A percentile compares a stretch with the other conserved stretches of the same genome.
Conservation (phyloP, 208 protist species). For the Acanthamoeba triangularis region DNA sequence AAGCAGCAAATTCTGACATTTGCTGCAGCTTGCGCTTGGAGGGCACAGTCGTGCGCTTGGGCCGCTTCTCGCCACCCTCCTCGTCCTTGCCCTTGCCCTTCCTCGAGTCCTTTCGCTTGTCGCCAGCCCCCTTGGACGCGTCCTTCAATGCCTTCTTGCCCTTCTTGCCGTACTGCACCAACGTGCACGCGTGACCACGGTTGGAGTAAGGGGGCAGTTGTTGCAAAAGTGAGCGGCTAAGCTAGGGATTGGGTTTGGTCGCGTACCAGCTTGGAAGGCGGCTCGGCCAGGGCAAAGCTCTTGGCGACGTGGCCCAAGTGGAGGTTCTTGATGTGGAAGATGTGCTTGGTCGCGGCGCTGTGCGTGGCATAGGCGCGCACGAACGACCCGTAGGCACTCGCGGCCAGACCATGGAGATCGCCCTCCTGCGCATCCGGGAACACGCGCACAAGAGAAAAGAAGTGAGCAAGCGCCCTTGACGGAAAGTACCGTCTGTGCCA, state of each 20-base stretch:
- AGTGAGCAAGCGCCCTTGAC: background rate
- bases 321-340: constrained; percentile 95
- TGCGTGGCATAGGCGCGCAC: constrained; percentile 96
- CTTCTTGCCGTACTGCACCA: background rate
- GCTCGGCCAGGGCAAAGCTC: constrained; percentile 95
- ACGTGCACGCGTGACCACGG: background rate
- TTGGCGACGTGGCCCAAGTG: constrained; percentile 95
- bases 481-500: background rate
- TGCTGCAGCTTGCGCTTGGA: background rate
- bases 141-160: constrained; percentile 20
- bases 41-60: background rate
- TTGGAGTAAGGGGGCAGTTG: background rate
- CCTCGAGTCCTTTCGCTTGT: background rate
- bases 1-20: background rate
- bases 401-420: constrained; percentile 84
- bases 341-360: constrained; percentile 91
- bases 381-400: constrained; percentile 95
- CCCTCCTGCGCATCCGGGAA: constrained; percentile 63
- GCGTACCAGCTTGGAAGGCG: constrained; percentile 87
- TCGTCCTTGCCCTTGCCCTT: background rate
- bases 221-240: background rate
- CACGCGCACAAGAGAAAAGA: too few relatives aligned
- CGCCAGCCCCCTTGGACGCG: background rate
- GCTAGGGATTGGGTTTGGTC: background rate
- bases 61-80: background rate